Percentiles rank a stretch among this genome's conserved stretches.
phyloP scores from a whole-genome alignment of 495 filamentous ascomycete genomes.

The Lasiosphaeria hispida region DNA sequence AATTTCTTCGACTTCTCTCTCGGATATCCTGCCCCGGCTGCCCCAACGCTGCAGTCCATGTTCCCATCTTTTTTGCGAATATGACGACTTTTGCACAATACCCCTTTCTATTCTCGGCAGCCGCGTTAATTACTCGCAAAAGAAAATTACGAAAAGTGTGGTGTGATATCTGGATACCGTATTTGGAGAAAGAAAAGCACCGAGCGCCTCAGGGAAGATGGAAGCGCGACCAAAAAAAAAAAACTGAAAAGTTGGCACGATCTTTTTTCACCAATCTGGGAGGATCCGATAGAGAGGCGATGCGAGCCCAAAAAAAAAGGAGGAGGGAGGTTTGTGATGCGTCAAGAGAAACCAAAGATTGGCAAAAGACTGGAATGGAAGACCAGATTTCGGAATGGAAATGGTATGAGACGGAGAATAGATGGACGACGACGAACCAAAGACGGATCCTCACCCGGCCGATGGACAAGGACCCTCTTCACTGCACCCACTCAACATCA shows the following conservation, averaged over 20 bases:
- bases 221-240: conserved; percentile 19
- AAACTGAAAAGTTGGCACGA: not conserved
- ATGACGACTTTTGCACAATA: conserved; percentile 17
- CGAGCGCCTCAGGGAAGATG: conserved; percentile 8
- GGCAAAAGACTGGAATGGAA: conserved; percentile 15
- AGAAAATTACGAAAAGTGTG: conserved; percentile 24
- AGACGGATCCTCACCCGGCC: conserved; percentile 18
- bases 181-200: not conserved
- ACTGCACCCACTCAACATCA: conserved; percentile 2
- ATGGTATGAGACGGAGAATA: conserved; percentile 5
- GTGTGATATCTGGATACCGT: conserved; percentile 10
- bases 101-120: conserved; percentile 24
- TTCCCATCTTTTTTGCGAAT: conserved; percentile 8
- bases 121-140: conserved; percentile 25
- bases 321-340: conserved; percentile 3
- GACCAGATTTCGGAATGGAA: not conserved
- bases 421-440: conserved; percentile 8
- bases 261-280: conserved; percentile 11
- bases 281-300: not conserved
- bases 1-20: conserved; percentile 22
- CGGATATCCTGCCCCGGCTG: conserved; percentile 23
- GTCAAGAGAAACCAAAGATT: conserved; percentile 21
- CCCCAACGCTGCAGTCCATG: conserved; percentile 13
- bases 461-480: conserved; percentile 12
- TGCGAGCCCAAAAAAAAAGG: conserved; percentile 3